A percentile compares a stretch with the other conserved stretches of the same genome.
phyloP scores from a whole-genome alignment of 1,284 basidiomycete genomes.

The Quambalaria eucalypti region DNA sequence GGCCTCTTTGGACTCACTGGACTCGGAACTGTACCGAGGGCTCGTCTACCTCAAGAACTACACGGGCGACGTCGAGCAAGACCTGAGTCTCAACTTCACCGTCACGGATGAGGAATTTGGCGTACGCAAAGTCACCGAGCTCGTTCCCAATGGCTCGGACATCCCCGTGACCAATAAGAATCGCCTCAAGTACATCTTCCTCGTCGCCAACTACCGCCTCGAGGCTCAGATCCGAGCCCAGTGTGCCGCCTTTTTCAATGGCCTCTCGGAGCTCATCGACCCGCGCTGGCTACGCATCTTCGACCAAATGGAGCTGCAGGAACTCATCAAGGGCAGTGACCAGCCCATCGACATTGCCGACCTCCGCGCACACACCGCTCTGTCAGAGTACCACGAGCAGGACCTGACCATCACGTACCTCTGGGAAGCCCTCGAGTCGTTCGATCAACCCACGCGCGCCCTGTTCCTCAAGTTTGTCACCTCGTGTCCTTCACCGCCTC shows the following conservation, averaged over 20 bases:
- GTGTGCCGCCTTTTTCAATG: slow-evolving; percentile 58
- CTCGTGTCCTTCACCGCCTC: slow-evolving; percentile 40
- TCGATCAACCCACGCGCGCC: slow-evolving; percentile 18
- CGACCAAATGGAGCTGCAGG: slow-evolving; percentile 38
- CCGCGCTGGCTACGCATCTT: slow-evolving; percentile 43
- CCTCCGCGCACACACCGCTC: slow-evolving; percentile 33
- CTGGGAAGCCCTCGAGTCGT: slow-evolving; percentile 33
- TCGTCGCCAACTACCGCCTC: slow-evolving; percentile 79
- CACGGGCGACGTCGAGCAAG: slow-evolving; percentile 67
- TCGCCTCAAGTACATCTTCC: slow-evolving; percentile 73
- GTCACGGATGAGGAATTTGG: slow-evolving; percentile 89
- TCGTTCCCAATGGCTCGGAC: slow-evolving; percentile 74
- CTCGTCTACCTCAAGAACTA: slow-evolving; percentile 89
- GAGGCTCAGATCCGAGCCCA: slow-evolving; percentile 73
- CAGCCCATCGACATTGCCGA: slow-evolving; percentile 39
- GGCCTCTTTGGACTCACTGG: slow-evolving; percentile 32
- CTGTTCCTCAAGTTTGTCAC: slow-evolving; percentile 35
- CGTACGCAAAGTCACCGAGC: slow-evolving; percentile 64
- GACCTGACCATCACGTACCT: slow-evolving; percentile 40
- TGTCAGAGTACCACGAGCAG: slow-evolving; percentile 40
- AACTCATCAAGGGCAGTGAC: slow-evolving; percentile 38
- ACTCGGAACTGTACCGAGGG: slow-evolving; percentile 78
- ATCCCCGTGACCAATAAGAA: slow-evolving; percentile 83
- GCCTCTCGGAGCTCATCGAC: slow-evolving; percentile 41
- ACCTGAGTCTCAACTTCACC: slow-evolving; percentile 85